Base-by-base conservation (phyloP, 805 yeast species). In the Ogataea neopini region DNA sequence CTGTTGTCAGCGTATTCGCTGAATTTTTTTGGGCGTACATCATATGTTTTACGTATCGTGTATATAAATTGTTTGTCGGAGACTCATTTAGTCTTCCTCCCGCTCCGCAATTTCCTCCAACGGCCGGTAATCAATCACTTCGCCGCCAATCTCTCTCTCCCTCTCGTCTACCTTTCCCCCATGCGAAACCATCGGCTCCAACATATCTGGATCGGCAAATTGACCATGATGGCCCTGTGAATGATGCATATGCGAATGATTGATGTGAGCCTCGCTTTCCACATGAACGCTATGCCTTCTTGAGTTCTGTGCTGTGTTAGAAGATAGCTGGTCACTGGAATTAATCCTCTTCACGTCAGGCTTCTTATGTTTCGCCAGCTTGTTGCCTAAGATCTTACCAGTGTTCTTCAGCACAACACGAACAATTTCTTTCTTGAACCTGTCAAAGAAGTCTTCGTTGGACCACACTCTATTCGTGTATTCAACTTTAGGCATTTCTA, bases 321-420 rank as follows among this genome's bases (percentile, higher is more conserved):
- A 35, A 36, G 45, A 37, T 11, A 48, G 38, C 22, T 51, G 50
- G 7, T 48, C 49, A 6, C 33, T 14, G 6, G 49, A 26, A 9
- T 39, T 14, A 23, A 25, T 15, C 35, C 29, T 20, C 33, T 30
- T 44, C 33, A 37, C 23, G 7, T 9, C n/a, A 7, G 44, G 14
- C 35, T 38, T 30, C 45, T 47, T 52, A 33, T 53, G 59, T 13
- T 49, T 40, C 20, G 40, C 74, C 48, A 92, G 68, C 66, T 88
- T 89, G 63, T 89, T 89, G 15, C 88, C 84, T 22, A 91, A 66
- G 40, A 92, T 78, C 49, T 86, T 83, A 3, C 96, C 96, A 0
- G 96, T 76, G 56, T 86, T 87, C 38, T 70, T 72, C 45, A 86
- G 54, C 10, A 85, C 68, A 3, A 80, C 71, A 56, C 74, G 79